Evolutionary conservation across 345 rosid genomes (phyloP), one percentile per base, ranked within the genome.

Genomic region (Acer yangbiense): DNA sequence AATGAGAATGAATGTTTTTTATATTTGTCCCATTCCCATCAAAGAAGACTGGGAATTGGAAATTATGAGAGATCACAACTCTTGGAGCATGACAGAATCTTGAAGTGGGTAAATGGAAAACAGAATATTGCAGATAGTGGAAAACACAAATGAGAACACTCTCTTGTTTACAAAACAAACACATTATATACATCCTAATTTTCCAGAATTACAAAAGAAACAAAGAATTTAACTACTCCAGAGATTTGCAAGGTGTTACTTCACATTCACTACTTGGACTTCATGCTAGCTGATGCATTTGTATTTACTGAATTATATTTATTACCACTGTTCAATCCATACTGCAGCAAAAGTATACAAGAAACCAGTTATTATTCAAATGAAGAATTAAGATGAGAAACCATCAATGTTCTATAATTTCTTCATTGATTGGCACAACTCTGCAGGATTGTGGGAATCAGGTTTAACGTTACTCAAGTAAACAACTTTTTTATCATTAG

Each of bases 291-390:
- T 43, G 88, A 83, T 69, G 89, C 76, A 3, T 77, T 82, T 77
- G 81, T 82, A 82, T 77, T 80, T 20, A 69, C 65, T 7, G 60
- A 73, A 65, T 60, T 71, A n/a, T 78, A 71, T 73, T 81, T 80
- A 21, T 85, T 85, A 23, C 76, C 75, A 68, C 58, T 84, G 76
- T 85, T 86, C 81, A 90, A 46, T 12, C 94, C 92, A 55, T 90
- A 90, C 94, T 88, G 90, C 86, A 77, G 9, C 25, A 78, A 72
- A 27, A 72, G 64, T 55, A 71, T 54, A 39, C 14, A 50, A 29
- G 29, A 78, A 77, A 1, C 27, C 25, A 63, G 61, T 76, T 50
- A 60, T 76, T 50, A 60, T 79, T 61, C 54, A 4, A 10, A 58
- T 48, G 52, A 11, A n/a, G 14, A 72, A 29, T 3, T 7, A 3